phyloP scores from a whole-genome alignment of 2,329 filamentous ascomycete genomes.

The Epichloe aotearoae region DNA sequence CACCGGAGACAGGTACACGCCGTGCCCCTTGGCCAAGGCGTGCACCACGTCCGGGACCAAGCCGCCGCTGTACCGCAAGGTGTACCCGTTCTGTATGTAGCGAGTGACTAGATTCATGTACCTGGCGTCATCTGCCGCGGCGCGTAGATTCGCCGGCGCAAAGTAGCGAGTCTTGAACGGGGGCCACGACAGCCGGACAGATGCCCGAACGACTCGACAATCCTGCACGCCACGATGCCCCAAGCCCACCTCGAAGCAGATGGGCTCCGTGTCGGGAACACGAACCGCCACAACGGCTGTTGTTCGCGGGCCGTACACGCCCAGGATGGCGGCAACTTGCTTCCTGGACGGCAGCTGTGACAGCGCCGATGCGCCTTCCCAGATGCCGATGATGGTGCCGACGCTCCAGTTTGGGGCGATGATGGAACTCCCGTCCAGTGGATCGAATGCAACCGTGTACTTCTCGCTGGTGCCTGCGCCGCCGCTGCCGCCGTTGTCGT shows the following conservation, averaged over 20 bases:
- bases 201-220: too few species aligned
- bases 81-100: conserved; percentile 41
- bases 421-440: conserved; percentile 49
- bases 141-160: conserved; percentile 47
- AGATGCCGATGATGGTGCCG: conserved; percentile 47
- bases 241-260: conserved; percentile 41
- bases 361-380: conserved; percentile 36
- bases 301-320: conserved; percentile 41
- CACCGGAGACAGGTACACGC: conserved; percentile 46
- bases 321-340: conserved; percentile 37
- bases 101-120: conserved; percentile 37
- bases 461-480: too few species aligned
- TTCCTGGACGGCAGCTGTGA: conserved; percentile 21
- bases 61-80: conserved; percentile 46
- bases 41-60: conserved; percentile 49
- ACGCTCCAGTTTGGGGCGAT: conserved; percentile 46
- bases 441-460: conserved; percentile 50
- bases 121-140: conserved; percentile 34
- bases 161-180: conserved; percentile 43
- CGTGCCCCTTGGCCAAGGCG: conserved; percentile 46
- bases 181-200: not conserved
- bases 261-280: conserved; percentile 22
- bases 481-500: too few species aligned
- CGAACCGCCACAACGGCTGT: conserved; percentile 42
- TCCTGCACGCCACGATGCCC: too few species aligned